phyloP scores from a whole-genome alignment of 108 stramenopile genomes.

The Nitzschia putrida region DNA sequence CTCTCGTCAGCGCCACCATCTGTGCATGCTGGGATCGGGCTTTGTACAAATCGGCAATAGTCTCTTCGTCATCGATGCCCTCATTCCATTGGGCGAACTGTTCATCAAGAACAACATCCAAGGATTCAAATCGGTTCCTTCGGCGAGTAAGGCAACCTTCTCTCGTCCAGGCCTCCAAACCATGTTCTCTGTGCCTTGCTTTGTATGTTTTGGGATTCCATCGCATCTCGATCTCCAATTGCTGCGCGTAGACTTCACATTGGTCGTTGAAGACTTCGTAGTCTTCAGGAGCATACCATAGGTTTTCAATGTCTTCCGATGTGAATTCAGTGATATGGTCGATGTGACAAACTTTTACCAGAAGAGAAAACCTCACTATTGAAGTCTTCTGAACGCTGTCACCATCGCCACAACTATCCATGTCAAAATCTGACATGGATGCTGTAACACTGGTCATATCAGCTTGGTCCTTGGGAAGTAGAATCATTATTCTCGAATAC shows the following conservation, averaged over 20 bases:
- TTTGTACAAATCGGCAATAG: conserved; percentile 10
- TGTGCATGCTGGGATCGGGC: not conserved
- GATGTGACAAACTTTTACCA: not conserved
- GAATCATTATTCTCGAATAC: no score
- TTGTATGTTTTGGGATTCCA: conserved; percentile 2
- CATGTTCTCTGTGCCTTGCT: not conserved
- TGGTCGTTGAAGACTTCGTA: conserved; percentile 6
- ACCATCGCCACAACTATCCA: not conserved
- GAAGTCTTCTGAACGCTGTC: not conserved
- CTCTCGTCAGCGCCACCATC: conserved; percentile 16
- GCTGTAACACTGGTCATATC: not conserved
- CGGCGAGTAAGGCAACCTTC: not conserved
- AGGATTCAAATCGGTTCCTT: conserved; percentile 5
- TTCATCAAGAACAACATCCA: conserved; percentile 8
- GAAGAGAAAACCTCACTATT: conserved; percentile 2
- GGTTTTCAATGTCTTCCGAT: not conserved
- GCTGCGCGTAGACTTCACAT: conserved; percentile 2
- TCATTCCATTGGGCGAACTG: conserved; percentile 21
- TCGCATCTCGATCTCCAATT: not conserved
- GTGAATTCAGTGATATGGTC: not conserved
- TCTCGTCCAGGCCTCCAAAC: conserved; percentile 17
- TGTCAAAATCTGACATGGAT: not conserved
- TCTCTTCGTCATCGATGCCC: conserved; percentile 2
- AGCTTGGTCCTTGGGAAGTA: no score
- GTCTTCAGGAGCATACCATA: conserved; percentile 14